phyloP scores from a whole-genome alignment of 345 rosid genomes.

The Boechera divaricarpa region DNA sequence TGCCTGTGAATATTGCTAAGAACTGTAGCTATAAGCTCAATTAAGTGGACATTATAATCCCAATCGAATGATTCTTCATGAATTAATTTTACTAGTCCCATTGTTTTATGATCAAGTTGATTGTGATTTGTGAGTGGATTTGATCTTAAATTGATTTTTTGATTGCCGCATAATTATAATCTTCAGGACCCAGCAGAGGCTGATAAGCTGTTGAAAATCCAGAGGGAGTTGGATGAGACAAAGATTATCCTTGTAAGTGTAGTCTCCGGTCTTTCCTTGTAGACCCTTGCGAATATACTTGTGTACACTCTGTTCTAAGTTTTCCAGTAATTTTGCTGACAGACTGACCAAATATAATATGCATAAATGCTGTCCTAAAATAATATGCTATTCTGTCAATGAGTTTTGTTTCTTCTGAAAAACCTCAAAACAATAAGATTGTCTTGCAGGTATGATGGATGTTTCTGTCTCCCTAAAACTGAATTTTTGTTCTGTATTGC shows the following conservation, averaged over 20 bases:
- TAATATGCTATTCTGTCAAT: constrained; percentile 25
- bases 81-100: neutral
- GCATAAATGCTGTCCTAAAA: neutral
- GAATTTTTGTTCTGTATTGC: constrained; percentile 31
- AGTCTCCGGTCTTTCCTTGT: neutral
- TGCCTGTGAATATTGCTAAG: neutral
- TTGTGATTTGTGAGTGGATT: neutral
- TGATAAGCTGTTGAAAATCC: constrained; percentile 93
- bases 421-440: neutral
- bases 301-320: neutral
- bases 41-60: constrained; percentile 10
- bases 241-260: constrained; percentile 93
- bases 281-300: neutral
- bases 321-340: neutral
- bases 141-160: constrained; percentile 9
- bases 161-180: constrained; percentile 13
- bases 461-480: neutral
- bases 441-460: constrained; percentile 4
- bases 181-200: constrained; percentile 98
- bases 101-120: neutral
- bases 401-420: neutral
- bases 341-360: neutral
- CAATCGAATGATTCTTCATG: neutral
- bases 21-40: neutral
- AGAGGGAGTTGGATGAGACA: constrained; percentile 97